Conservation (phyloP, 306 rosid species). For the Amphicarpaea edgeworthii region DNA sequence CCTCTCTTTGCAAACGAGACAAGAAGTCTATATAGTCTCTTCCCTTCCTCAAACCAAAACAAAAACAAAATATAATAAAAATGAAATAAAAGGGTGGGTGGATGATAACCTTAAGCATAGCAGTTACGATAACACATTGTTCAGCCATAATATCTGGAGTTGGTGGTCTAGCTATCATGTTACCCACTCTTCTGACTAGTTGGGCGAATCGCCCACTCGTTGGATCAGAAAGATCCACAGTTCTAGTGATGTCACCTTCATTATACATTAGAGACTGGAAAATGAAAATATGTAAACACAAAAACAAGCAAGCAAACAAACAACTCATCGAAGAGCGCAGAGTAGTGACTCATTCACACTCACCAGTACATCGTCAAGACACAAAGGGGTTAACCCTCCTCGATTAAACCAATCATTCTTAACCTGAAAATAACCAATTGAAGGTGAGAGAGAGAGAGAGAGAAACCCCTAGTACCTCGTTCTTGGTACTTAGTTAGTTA, state of each 20-base stretch:
- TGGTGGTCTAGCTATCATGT: constrained; percentile 49
- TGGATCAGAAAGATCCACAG: constrained; percentile 67
- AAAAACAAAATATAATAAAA: background rate
- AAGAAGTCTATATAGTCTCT: no score
- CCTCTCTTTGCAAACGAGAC: background rate
- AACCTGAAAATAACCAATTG: constrained; percentile 43
- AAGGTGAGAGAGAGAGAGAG: background rate
- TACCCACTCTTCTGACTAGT: constrained; percentile 56
- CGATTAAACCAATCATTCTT: constrained; percentile 78
- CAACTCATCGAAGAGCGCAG: background rate
- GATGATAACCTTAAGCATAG: constrained; percentile 63
- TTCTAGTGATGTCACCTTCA: constrained; percentile 72
- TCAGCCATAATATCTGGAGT: constrained; percentile 52
- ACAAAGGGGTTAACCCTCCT: constrained; percentile 84
- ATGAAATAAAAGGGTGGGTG: constrained; percentile 14
- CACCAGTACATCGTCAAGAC: constrained; percentile 83
- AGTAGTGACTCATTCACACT: background rate
- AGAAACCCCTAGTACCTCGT: background rate
- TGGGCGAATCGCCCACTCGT: constrained; percentile 60
- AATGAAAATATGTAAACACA: constrained; percentile 46
- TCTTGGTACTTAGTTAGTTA: background rate
- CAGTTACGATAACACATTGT: constrained; percentile 56
- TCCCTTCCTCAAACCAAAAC: background rate
- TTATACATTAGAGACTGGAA: constrained; percentile 73
- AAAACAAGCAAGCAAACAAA: constrained; percentile 25